These are phyloP conservation scores for Waltergamsia citrina DNA, from an alignment of 2,329 filamentous ascomycete species.

Conservation along the genomic window DNA sequence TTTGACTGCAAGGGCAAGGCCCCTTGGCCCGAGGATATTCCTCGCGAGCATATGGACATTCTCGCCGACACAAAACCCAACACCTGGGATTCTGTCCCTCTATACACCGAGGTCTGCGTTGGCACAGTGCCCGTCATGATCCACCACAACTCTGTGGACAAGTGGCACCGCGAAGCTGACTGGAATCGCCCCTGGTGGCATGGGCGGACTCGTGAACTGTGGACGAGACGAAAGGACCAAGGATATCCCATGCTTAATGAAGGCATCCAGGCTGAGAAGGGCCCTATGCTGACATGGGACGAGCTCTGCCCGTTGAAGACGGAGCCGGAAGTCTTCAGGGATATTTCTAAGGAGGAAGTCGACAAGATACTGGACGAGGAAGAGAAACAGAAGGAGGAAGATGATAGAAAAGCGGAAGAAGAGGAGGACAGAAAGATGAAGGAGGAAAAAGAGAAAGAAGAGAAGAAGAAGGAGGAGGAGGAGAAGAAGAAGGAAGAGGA, in stretches of 20 bases:
- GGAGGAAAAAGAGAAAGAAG: too few relatives aligned
- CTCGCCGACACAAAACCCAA: conserved; percentile 4
- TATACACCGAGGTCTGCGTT: conserved; percentile 17
- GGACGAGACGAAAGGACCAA: conserved; percentile 7
- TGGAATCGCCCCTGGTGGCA: conserved; percentile 16
- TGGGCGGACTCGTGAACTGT: conserved; percentile 7
- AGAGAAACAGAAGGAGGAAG: too few relatives aligned
- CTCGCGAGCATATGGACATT: conserved; percentile 3
- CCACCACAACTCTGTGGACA: conserved; percentile 16
- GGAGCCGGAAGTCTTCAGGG: conserved; percentile 14
- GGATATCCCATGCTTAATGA: conserved; percentile 7
- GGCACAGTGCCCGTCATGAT: conserved; percentile 16
- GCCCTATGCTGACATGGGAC: conserved; percentile 10
- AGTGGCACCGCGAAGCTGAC: conserved; percentile 10
- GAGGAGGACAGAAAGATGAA: too few relatives aligned
- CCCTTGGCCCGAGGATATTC: conserved; percentile 7
- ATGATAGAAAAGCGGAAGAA: too few relatives aligned
- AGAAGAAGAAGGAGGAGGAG: too few relatives aligned
- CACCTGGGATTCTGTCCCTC: conserved; percentile 12
- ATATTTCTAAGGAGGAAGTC: too few relatives aligned
- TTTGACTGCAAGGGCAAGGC: conserved; percentile 13
- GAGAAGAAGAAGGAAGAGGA: too few relatives aligned
- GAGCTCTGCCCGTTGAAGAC: conserved; percentile 12
- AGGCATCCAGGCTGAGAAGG: conserved; percentile 10
- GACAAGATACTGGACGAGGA: too few relatives aligned